Evolutionary conservation across 371 early-diverging fungal genomes (phyloP).

Genomic region (Mucor indicus): DNA sequence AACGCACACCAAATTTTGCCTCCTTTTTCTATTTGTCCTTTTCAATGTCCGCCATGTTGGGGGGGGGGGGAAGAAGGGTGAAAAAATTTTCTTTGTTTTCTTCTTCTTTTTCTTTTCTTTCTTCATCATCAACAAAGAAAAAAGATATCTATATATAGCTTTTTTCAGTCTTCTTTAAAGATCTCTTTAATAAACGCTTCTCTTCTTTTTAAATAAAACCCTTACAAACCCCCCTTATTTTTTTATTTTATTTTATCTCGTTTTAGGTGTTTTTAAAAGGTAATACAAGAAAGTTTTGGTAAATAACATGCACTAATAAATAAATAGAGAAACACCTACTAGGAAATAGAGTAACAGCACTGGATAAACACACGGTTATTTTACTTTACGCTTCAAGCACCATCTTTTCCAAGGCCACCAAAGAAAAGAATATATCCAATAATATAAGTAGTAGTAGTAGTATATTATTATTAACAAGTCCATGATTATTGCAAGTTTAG

Average conservation of each 20-base stretch:
- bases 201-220: slow-evolving; percentile 9
- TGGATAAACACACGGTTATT: slow-evolving; percentile 50
- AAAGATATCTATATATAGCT: too few species aligned
- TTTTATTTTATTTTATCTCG: slow-evolving; percentile 22
- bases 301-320: not conserved
- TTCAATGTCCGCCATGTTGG: too few species aligned
- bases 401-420: slow-evolving; percentile 54
- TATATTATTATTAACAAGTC: slow-evolving; percentile 18
- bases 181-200: too few species aligned
- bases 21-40: too few species aligned
- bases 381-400: slow-evolving; percentile 55
- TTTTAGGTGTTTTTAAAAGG: slow-evolving; percentile 27
- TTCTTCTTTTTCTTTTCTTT: too few species aligned
- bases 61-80: too few species aligned
- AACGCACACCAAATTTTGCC: too few species aligned
- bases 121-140: too few species aligned
- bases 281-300: slow-evolving; percentile 1
- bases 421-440: slow-evolving; percentile 45
- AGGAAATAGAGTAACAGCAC: slow-evolving; percentile 50
- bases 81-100: too few species aligned
- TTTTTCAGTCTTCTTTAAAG: too few species aligned
- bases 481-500: slow-evolving; percentile 50
- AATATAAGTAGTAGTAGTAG: slow-evolving; percentile 19
- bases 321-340: slow-evolving; percentile 32
- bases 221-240: slow-evolving; percentile 11